Conservation (phyloP, 2,329 filamentous ascomycete species). For the Phialophora verrucosa region DNA sequence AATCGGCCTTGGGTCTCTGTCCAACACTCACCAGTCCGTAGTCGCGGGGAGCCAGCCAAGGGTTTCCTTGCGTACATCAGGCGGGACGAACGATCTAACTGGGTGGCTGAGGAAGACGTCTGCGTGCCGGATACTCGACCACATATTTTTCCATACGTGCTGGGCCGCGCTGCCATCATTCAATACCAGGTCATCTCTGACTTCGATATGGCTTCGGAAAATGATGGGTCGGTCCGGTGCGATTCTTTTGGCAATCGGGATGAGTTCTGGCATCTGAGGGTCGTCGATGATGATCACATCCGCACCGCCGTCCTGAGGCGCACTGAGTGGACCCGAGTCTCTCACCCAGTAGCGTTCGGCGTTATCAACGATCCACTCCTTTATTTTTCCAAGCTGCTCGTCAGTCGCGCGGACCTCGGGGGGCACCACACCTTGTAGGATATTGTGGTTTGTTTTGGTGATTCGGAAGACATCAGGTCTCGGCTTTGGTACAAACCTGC, state of each 20-base stretch:
- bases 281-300: slow-evolving; percentile 81
- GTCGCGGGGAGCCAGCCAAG: slow-evolving; percentile 79
- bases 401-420: slow-evolving; percentile 67
- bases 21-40: slow-evolving; percentile 69
- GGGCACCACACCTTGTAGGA: slow-evolving; percentile 76
- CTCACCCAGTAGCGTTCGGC: slow-evolving; percentile 75
- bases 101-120: slow-evolving; percentile 85
- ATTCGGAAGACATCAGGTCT: slow-evolving; percentile 79
- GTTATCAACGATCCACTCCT: slow-evolving; percentile 75
- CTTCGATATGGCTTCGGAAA: slow-evolving; percentile 83
- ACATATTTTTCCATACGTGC: slow-evolving; percentile 77
- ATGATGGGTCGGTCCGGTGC: slow-evolving; percentile 77
- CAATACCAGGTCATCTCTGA: slow-evolving; percentile 74
- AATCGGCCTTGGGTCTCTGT: neutral
- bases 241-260: slow-evolving; percentile 72
- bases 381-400: slow-evolving; percentile 67
- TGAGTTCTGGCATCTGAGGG: slow-evolving; percentile 81
- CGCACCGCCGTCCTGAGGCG: slow-evolving; percentile 71
- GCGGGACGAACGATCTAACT: slow-evolving; percentile 75
- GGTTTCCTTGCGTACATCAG: slow-evolving; percentile 67
- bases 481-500: slow-evolving; percentile 74
- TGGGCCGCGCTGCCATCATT: slow-evolving; percentile 69
- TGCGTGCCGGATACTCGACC: slow-evolving; percentile 70
- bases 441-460: slow-evolving; percentile 89
- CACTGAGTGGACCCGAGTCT: slow-evolving; percentile 68